Conservation (phyloP, 139 green algal species). For the Spirogloea muscicola region DNA sequence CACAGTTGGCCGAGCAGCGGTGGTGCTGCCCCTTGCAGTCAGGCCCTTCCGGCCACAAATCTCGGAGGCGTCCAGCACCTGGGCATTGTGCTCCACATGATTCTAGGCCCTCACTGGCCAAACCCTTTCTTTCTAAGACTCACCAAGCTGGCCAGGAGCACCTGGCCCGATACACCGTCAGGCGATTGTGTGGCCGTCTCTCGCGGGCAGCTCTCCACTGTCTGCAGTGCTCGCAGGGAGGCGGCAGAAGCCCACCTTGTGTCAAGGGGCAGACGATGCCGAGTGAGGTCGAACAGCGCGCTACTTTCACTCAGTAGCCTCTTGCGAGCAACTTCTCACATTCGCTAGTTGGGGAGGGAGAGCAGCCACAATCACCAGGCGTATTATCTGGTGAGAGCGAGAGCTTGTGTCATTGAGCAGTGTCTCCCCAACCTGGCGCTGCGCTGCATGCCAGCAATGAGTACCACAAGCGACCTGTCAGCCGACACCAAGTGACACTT, state of each 20-base stretch:
- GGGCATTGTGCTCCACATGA: no score
- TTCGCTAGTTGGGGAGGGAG: not conserved
- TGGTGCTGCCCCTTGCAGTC: no score
- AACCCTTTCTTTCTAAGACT: no score
- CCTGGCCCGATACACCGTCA: constrained; percentile 4
- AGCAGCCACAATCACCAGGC: constrained; percentile 31
- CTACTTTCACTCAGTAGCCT: not conserved
- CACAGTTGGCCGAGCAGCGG: no score
- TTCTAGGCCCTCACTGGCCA: no score
- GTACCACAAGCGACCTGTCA: not conserved
- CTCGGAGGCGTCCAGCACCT: no score
- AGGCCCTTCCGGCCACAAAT: no score
- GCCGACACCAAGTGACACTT: not conserved
- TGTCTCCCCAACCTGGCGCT: constrained; percentile 64
- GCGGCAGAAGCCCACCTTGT: no score
- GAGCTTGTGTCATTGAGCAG: constrained; percentile 43
- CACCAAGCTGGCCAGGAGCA: constrained; percentile 26
- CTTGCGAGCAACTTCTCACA: not conserved
- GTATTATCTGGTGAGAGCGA: constrained; percentile 35
- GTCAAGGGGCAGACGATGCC: not conserved
- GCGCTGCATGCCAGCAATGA: constrained; percentile 22
- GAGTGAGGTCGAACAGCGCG: not conserved
- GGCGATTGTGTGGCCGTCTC: not conserved
- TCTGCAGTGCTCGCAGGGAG: no score
- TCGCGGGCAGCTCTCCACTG: constrained; percentile 28